Evolutionary conservation across 345 rosid genomes (phyloP).

Genomic region (Heritiera littoralis): DNA sequence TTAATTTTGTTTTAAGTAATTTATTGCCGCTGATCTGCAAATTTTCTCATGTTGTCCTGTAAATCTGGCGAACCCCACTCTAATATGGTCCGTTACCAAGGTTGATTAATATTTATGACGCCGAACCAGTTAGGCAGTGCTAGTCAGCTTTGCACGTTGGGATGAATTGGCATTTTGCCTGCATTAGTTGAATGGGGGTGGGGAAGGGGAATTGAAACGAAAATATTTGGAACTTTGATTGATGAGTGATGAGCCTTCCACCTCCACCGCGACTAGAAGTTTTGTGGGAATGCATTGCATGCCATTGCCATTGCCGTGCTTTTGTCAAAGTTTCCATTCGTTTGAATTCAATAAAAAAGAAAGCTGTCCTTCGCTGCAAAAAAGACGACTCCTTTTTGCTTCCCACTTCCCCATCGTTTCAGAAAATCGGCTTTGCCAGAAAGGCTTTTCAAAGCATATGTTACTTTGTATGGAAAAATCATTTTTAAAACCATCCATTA

Average conservation of each 20-base stretch:
- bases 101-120: neutral
- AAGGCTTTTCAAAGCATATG: neutral
- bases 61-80: neutral
- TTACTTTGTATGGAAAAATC: neutral
- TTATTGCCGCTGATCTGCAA: neutral
- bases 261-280: neutral
- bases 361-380: neutral
- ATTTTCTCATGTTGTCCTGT: neutral
- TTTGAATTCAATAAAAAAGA: neutral
- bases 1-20: neutral
- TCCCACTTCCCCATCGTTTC: too few relatives aligned
- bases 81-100: neutral
- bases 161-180: neutral
- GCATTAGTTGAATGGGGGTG: neutral
- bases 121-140: neutral
- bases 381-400: too few relatives aligned
- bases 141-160: neutral
- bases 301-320: neutral
- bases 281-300: neutral
- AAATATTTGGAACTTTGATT: neutral
- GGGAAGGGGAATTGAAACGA: neutral
- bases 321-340: neutral
- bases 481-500: neutral
- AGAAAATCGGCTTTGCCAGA: neutral
- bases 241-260: neutral